These are phyloP conservation scores for Lactifluus volemus DNA, from an alignment of 768 basidiomycete species.

Conservation along the genomic window DNA sequence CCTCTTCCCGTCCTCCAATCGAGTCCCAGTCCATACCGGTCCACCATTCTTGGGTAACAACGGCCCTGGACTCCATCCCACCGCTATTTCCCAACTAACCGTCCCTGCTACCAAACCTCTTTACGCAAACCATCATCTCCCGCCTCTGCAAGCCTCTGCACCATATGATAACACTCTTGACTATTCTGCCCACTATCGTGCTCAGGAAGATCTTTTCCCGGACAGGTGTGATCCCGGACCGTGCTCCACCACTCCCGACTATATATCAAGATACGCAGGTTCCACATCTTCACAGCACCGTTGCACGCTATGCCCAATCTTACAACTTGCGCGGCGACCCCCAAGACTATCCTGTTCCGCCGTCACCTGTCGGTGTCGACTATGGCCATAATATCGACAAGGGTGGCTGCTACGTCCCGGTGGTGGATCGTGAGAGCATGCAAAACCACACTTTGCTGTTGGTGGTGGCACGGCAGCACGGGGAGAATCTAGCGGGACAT, in stretches of 20 bases:
- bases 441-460: no score
- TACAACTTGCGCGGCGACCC: no score
- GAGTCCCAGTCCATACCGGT: no score
- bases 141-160: neutral
- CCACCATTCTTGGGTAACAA: neutral
- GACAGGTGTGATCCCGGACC: slow-evolving; percentile 24
- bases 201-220: slow-evolving; percentile 40
- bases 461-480: no score
- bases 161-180: slow-evolving; percentile 27
- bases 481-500: no score
- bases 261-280: slow-evolving; percentile 14
- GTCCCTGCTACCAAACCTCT: neutral
- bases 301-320: no score
- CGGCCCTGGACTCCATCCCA: neutral
- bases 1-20: slow-evolving; percentile 7
- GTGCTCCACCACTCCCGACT: slow-evolving; percentile 9
- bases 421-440: no score
- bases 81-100: slow-evolving; percentile 1
- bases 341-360: no score
- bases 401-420: no score
- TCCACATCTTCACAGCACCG: neutral
- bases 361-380: no score
- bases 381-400: no score
- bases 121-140: no score
- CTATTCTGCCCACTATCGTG: slow-evolving; percentile 39